Evolutionary conservation across 768 basidiomycete species (phyloP).

Genomic region (Lactifluus hygrophoroides): DNA sequence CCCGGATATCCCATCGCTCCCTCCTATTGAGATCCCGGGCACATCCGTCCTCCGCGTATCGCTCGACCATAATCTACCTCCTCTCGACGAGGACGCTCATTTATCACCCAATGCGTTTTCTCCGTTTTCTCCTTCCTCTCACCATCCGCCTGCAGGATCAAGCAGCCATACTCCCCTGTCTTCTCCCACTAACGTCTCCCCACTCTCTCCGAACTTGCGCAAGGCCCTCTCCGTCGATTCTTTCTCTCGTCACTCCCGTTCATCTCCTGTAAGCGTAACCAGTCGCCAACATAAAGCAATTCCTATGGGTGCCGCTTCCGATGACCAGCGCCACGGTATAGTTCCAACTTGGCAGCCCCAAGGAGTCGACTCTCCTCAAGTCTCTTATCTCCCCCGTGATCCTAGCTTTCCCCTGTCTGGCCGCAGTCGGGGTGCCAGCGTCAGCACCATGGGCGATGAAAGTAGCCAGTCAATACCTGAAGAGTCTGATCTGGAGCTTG

Average conservation of each 20-base stretch:
- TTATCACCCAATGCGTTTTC: slow-evolving; percentile 23
- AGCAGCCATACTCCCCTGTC: slow-evolving; percentile 23
- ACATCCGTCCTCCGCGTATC: slow-evolving; percentile 23
- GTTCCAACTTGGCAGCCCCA: slow-evolving; percentile 12
- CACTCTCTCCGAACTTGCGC: slow-evolving; percentile 40
- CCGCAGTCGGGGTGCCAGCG: slow-evolving; percentile 48
- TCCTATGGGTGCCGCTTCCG: background rate
- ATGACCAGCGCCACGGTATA: slow-evolving; percentile 6
- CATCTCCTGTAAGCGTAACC: slow-evolving; percentile 27
- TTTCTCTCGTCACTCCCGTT: slow-evolving; percentile 38
- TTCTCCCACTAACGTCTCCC: slow-evolving; percentile 21
- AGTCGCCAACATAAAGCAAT: slow-evolving; percentile 7
- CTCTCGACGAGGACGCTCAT: slow-evolving; percentile 35
- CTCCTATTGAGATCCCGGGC: slow-evolving; percentile 37
- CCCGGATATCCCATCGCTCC: slow-evolving; percentile 34
- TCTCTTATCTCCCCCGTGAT: slow-evolving; percentile 32
- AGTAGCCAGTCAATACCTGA: slow-evolving; percentile 31
- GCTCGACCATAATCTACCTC: slow-evolving; percentile 26
- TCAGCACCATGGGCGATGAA: slow-evolving; percentile 40
- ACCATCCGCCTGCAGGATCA: slow-evolving; percentile 20
- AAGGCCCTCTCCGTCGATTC: slow-evolving; percentile 78
- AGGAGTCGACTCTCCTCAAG: slow-evolving; percentile 23
- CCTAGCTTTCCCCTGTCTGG: slow-evolving; percentile 28
- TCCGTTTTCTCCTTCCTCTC: slow-evolving; percentile 23
- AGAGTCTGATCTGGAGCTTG: slow-evolving; percentile 49